Conservation (phyloP, 1,284 basidiomycete species). For the Filobasidium uniguttulatum region DNA sequence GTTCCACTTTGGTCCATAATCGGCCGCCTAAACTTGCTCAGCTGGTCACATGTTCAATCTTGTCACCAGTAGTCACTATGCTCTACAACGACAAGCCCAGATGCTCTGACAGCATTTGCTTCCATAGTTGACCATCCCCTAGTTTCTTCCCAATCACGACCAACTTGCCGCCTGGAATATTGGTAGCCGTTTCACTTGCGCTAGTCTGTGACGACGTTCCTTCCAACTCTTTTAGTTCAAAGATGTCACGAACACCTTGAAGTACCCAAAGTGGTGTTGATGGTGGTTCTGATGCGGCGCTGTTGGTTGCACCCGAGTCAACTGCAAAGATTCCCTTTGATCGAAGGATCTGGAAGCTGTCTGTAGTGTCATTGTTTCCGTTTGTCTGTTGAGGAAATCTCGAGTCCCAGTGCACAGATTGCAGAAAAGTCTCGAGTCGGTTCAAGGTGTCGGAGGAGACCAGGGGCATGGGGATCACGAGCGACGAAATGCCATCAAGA, state of each 20-base stretch:
- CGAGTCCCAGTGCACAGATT: conserved; percentile 10
- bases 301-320: conserved; percentile 1
- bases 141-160: conserved; percentile 77
- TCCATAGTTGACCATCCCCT: conserved; percentile 16
- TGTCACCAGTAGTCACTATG: too few species aligned
- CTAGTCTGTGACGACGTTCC: conserved; percentile 39
- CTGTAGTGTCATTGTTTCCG: background rate
- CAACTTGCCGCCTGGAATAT: conserved; percentile 47
- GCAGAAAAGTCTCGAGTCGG: conserved; percentile 6
- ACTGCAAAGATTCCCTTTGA: conserved; percentile 9
- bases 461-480: conserved; percentile 48
- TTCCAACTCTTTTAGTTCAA: conserved; percentile 48
- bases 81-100: background rate
- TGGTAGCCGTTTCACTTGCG: conserved; percentile 34
- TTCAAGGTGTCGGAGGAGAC: conserved; percentile 35
- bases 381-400: background rate
- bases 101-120: background rate
- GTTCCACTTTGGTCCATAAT: too few species aligned
- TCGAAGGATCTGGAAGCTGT: conserved; percentile 7
- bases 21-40: too few species aligned
- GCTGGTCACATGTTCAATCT: too few species aligned
- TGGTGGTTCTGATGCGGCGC: background rate
- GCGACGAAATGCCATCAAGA: conserved; percentile 48
- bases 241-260: conserved; percentile 74
- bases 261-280: conserved; percentile 54